Conservation (phyloP, 352 stramenopile genomes). For the Phytophthora tubulina region DNA sequence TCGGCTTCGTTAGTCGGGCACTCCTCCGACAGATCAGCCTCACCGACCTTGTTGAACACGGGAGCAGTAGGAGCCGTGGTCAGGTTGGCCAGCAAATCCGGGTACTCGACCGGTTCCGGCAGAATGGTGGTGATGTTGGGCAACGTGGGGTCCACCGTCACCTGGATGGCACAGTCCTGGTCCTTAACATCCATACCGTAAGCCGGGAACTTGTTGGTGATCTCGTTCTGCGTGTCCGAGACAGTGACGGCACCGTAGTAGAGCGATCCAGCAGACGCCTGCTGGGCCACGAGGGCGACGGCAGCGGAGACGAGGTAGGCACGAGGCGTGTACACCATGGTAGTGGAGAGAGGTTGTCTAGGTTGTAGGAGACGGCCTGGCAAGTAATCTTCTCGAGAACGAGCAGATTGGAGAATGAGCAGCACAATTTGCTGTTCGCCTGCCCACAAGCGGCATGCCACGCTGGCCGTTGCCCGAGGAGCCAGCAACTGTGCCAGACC, state of each 20-base stretch:
- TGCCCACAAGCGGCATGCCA: constrained; percentile 14
- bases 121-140: constrained; percentile 36
- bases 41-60: constrained; percentile 27
- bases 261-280: constrained; percentile 24
- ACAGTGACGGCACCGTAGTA: constrained; percentile 28
- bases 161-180: constrained; percentile 25
- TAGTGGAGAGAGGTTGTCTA: constrained; percentile 7
- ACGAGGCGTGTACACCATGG: constrained; percentile 38
- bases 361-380: constrained; percentile 13
- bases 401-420: constrained; percentile 43
- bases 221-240: constrained; percentile 19
- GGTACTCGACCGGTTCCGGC: constrained; percentile 24
- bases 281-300: constrained; percentile 28
- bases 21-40: constrained; percentile 19
- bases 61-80: constrained; percentile 21
- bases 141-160: constrained; percentile 34
- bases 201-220: constrained; percentile 28
- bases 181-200: constrained; percentile 25
- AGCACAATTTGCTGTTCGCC: constrained; percentile 21
- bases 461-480: constrained; percentile 4
- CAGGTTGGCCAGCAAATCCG: constrained; percentile 36
- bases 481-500: not conserved
- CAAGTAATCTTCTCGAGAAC: constrained; percentile 33
- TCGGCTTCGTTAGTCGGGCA: constrained; percentile 13
- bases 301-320: constrained; percentile 32